Percentiles rank a stretch among this genome's conserved stretches.
These are phyloP conservation scores for Cucumis cinereus DNA, from an alignment of 306 rosid genomes.

Conservation along the genomic window DNA sequence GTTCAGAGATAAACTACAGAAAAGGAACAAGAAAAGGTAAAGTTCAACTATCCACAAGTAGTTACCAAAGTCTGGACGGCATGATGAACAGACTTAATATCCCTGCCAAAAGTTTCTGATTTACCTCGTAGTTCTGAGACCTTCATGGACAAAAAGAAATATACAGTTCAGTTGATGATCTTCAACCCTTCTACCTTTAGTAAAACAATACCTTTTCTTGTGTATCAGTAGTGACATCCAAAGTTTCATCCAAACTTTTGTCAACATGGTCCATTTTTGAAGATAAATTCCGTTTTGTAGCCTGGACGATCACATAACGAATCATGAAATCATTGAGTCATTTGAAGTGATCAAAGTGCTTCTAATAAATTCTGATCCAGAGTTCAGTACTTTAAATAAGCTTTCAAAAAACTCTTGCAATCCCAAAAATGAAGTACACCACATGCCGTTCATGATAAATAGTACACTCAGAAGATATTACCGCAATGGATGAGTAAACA, in stretches of 20 bases:
- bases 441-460: neutral
- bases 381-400: neutral
- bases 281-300: constrained; percentile 43
- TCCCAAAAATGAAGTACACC: neutral
- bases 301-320: constrained; percentile 32
- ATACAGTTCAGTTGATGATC: neutral
- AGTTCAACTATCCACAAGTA: constrained; percentile 3
- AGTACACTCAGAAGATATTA: constrained; percentile 11
- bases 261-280: constrained; percentile 48
- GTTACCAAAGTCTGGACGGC: constrained; percentile 53
- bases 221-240: constrained; percentile 28
- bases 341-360: neutral
- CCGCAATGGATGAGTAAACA: constrained; percentile 62
- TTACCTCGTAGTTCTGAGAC: constrained; percentile 32
- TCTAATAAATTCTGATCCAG: neutral
- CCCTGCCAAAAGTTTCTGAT: constrained; percentile 29
- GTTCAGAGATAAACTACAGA: neutral
- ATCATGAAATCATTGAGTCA: neutral
- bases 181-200: neutral
- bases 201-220: constrained; percentile 33
- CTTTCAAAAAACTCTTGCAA: neutral
- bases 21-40: neutral
- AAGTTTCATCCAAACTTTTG: constrained; percentile 39
- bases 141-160: constrained; percentile 21
- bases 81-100: constrained; percentile 33